A percentile compares a stretch with the other conserved stretches of the same genome.
phyloP scores from a whole-genome alignment of 2,329 filamentous ascomycete species.

The Paracorniculantispora psalliotae region DNA sequence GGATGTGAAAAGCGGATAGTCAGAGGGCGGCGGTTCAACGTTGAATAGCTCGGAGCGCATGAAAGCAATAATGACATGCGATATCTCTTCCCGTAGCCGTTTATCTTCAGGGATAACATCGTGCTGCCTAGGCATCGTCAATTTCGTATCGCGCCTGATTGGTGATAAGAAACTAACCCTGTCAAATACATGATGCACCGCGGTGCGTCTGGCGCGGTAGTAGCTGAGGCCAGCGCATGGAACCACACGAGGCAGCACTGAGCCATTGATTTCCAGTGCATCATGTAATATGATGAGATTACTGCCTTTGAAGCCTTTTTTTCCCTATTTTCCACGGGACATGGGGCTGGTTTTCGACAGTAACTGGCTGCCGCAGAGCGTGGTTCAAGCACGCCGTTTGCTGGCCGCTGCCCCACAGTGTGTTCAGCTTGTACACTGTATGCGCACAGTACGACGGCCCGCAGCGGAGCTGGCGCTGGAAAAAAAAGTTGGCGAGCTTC shows the following conservation, averaged over 20 bases:
- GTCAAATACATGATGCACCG: constrained; percentile 40
- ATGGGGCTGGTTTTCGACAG: no score
- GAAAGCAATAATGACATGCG: constrained; percentile 55
- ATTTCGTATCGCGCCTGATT: not conserved
- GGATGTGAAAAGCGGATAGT: constrained; percentile 50
- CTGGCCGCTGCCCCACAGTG: not conserved
- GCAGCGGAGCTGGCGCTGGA: not conserved
- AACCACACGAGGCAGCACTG: not conserved
- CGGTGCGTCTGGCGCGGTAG: not conserved
- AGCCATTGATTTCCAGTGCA: not conserved
- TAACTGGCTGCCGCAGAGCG: no score
- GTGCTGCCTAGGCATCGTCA: constrained; percentile 38
- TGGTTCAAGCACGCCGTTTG: not conserved
- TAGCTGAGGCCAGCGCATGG: not conserved
- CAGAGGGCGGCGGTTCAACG: constrained; percentile 26
- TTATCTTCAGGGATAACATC: constrained; percentile 32
- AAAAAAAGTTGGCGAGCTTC: constrained; percentile 1
- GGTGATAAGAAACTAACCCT: constrained; percentile 30
- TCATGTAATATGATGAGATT: not conserved
- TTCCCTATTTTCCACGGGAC: no score
- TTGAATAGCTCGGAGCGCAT: constrained; percentile 52
- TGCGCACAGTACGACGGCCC: constrained; percentile 4
- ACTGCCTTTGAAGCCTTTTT: no score
- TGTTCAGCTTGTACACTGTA: not conserved
- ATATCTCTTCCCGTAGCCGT: constrained; percentile 39